phyloP scores from a whole-genome alignment of 768 basidiomycete genomes.

The Pleurotus pulmonarius region DNA sequence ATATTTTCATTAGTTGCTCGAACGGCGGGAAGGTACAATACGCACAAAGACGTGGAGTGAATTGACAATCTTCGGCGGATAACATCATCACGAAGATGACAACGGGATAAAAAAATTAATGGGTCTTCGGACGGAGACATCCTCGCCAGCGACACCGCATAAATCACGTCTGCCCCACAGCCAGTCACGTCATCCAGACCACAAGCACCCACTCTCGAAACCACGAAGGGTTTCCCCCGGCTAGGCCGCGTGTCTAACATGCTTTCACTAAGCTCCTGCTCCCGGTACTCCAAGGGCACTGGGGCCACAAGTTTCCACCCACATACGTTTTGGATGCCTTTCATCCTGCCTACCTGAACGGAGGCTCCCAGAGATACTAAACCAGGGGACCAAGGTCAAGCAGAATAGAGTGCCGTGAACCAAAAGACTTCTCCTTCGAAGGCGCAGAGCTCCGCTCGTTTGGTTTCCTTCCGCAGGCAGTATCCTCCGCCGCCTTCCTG shows the following conservation, averaged over 20 bases:
- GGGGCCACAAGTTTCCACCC: slow-evolving; percentile 26
- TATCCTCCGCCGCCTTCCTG: slow-evolving; percentile 25
- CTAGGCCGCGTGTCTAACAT: slow-evolving; percentile 23
- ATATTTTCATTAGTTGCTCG: too few relatives aligned
- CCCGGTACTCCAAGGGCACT: slow-evolving; percentile 27
- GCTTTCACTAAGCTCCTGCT: slow-evolving; percentile 33
- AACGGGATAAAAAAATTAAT: slow-evolving; percentile 13
- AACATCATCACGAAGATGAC: slow-evolving; percentile 20
- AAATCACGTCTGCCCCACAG: slow-evolving; percentile 9
- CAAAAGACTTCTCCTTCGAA: slow-evolving; percentile 18
- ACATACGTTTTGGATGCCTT: slow-evolving; percentile 11
- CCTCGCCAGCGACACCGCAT: slow-evolving; percentile 10
- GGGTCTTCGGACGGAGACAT: slow-evolving; percentile 17
- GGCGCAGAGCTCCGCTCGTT: slow-evolving; percentile 29
- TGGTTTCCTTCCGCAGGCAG: slow-evolving; percentile 14
- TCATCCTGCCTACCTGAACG: slow-evolving; percentile 18
- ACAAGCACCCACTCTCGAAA: slow-evolving; percentile 36
- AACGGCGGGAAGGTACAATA: too few relatives aligned
- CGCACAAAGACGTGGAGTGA: too few relatives aligned
- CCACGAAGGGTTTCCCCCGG: slow-evolving; percentile 34
- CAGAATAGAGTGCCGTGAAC: background rate
- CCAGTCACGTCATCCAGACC: slow-evolving; percentile 9
- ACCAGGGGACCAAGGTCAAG: background rate
- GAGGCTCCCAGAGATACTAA: background rate
- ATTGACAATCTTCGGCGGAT: background rate